Conservation (phyloP, 129 eudicot species). For the Chrysanthemum lavandulifolium region DNA sequence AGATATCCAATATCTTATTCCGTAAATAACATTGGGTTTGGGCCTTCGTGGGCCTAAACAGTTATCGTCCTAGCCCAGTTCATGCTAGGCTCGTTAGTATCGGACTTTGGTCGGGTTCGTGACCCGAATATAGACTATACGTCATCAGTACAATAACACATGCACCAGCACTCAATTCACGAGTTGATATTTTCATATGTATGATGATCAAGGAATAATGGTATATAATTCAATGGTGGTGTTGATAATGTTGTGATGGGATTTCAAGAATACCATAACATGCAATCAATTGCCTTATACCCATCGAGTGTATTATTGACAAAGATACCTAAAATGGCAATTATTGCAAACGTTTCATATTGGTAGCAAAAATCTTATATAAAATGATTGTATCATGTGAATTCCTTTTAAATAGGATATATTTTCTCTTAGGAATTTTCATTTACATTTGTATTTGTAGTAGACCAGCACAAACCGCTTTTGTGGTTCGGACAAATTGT, state of each 20-base stretch:
- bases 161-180: conserved; percentile 29
- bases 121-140: too few relatives aligned
- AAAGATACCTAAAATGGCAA: conserved; percentile 29
- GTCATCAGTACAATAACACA: conserved; percentile 22
- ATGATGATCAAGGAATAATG: conserved; percentile 31
- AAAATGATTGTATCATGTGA: not conserved
- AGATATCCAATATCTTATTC: too few relatives aligned
- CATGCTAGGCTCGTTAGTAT: too few relatives aligned
- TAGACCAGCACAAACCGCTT: too few relatives aligned
- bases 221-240: conserved; percentile 34
- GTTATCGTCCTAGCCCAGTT: too few relatives aligned
- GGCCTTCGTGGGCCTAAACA: too few relatives aligned
- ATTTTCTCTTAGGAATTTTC: too few relatives aligned
- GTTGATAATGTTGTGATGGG: conserved; percentile 29
- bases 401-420: too few relatives aligned
- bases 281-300: conserved; percentile 33
- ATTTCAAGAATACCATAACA: conserved; percentile 27
- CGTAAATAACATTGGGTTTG: too few relatives aligned
- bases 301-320: conserved; percentile 36
- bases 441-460: too few relatives aligned
- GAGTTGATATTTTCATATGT: conserved; percentile 24
- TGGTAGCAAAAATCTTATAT: not conserved
- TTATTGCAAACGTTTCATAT: conserved; percentile 10
- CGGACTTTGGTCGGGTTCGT: too few relatives aligned
- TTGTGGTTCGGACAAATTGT: too few relatives aligned